Percentiles rank a stretch among this genome's conserved stretches.
Conservation (phyloP, 331 rosid species). For the Spiraea crenata region DNA sequence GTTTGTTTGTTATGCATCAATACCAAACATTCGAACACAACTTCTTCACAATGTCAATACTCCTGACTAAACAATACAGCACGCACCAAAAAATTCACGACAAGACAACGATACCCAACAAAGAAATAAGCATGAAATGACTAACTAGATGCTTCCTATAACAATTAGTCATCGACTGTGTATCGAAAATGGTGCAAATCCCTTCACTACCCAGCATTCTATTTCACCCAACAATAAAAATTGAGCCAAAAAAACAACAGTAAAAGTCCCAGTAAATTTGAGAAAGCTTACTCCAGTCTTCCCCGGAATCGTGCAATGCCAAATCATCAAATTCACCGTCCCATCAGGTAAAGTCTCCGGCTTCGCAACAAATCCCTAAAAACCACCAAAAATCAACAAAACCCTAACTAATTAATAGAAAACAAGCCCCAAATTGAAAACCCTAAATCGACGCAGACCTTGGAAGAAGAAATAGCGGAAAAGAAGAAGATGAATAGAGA, state of each 20-base stretch:
- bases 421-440: too few species aligned
- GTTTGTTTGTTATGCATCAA: neutral
- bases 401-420: too few species aligned
- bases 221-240: neutral
- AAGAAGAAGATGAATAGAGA: too few species aligned
- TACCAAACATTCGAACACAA: neutral
- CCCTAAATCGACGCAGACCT: too few species aligned
- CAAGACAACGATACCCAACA: neutral
- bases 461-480: too few species aligned
- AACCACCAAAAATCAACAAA: neutral
- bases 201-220: neutral
- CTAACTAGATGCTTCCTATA: neutral
- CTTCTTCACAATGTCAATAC: neutral
- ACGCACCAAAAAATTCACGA: neutral
- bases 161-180: too few species aligned
- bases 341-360: constrained; percentile 85
- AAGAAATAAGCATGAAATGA: neutral
- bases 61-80: neutral
- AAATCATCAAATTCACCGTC: constrained; percentile 84
- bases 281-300: constrained; percentile 54
- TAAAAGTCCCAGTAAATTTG: neutral
- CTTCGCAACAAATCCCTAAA: constrained; percentile 92
- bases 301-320: constrained; percentile 97
- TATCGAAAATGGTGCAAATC: neutral
- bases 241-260: neutral